Conservation (phyloP, 805 yeast species). For the Brettanomyces nanus region DNA sequence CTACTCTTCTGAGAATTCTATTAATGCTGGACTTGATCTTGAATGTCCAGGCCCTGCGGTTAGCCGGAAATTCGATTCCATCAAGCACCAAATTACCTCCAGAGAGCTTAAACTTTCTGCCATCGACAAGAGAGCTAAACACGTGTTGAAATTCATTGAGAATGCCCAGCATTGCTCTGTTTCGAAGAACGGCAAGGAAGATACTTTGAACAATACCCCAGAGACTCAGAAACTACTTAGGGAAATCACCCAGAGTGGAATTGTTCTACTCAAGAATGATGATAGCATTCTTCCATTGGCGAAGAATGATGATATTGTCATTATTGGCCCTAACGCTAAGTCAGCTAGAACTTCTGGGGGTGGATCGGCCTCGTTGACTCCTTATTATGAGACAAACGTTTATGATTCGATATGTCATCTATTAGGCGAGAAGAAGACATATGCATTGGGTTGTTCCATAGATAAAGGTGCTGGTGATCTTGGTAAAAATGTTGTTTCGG, state of each 20-base stretch:
- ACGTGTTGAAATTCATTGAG: constrained; percentile 40
- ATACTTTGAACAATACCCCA: constrained; percentile 33
- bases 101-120: constrained; percentile 17
- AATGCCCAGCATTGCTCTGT: constrained; percentile 33
- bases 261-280: constrained; percentile 52
- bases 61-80: not conserved
- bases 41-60: constrained; percentile 54
- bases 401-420: constrained; percentile 11
- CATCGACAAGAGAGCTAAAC: constrained; percentile 40
- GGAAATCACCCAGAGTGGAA: constrained; percentile 39
- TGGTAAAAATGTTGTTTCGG: no score
- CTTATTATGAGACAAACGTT: constrained; percentile 17
- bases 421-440: constrained; percentile 6
- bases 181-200: constrained; percentile 32
- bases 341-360: constrained; percentile 45
- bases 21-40: constrained; percentile 50
- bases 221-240: constrained; percentile 37
- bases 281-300: constrained; percentile 36
- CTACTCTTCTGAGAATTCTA: constrained; percentile 36
- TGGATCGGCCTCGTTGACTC: constrained; percentile 43
- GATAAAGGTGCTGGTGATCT: no score
- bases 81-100: constrained; percentile 1
- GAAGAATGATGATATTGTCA: constrained; percentile 33
- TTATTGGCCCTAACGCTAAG: constrained; percentile 56
- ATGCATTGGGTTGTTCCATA: constrained; percentile 8